These are phyloP conservation scores for Cercospora sp. DNA, from an alignment of 2,329 filamentous ascomycete species.

Conservation along the genomic window DNA sequence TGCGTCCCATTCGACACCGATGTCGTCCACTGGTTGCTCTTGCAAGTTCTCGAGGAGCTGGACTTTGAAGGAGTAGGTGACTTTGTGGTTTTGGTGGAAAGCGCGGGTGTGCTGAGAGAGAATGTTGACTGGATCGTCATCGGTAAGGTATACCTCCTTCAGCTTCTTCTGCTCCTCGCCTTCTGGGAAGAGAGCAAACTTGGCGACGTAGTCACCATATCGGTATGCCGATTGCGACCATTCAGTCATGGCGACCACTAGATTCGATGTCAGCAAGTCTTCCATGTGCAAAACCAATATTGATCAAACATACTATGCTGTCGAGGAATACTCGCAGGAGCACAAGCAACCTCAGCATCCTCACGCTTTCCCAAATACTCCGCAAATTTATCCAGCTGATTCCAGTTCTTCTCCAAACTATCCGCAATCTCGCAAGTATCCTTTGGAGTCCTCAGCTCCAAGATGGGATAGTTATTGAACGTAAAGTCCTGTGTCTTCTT, in stretches of 20 bases:
- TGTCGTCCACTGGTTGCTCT: constrained; percentile 40
- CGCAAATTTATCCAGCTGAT: constrained; percentile 35
- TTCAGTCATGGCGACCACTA: constrained; percentile 39
- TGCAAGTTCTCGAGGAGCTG: constrained; percentile 39
- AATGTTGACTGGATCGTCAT: constrained; percentile 37
- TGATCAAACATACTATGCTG: constrained; percentile 38
- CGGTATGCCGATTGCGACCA: constrained; percentile 40
- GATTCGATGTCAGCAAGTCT: neutral
- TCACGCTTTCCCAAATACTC: constrained; percentile 34
- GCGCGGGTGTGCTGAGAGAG: constrained; percentile 37
- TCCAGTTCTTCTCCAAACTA: constrained; percentile 39
- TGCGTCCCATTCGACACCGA: constrained; percentile 38
- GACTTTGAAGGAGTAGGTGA: constrained; percentile 39
- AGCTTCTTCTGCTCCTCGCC: constrained; percentile 35
- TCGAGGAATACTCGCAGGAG: constrained; percentile 32
- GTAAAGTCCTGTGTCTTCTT: constrained; percentile 41
- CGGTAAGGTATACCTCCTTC: constrained; percentile 31
- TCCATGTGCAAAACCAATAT: too few relatives aligned
- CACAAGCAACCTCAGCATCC: constrained; percentile 37
- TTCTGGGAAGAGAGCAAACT: constrained; percentile 38
- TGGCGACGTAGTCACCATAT: constrained; percentile 39
- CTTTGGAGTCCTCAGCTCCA: constrained; percentile 36
- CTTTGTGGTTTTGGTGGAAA: constrained; percentile 39
- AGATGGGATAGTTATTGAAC: constrained; percentile 39
- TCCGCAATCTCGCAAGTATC: constrained; percentile 40